Conservation (phyloP, 2,329 filamentous ascomycete genomes). For the Samsoniella hepiali region DNA sequence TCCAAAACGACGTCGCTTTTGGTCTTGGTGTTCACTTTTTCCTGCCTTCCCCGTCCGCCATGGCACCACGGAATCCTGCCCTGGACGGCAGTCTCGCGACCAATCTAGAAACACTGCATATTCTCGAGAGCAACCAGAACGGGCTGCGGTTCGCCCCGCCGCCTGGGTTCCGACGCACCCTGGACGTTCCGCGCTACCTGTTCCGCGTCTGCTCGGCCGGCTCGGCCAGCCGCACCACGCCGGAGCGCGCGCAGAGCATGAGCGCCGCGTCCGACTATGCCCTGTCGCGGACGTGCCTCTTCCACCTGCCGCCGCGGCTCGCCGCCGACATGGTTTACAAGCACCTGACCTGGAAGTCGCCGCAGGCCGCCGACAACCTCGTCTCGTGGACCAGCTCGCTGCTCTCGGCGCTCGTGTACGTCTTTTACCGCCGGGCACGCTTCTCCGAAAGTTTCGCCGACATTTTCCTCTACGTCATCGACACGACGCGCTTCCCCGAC, state of each 20-base stretch:
- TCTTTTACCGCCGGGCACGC: slow-evolving; percentile 6
- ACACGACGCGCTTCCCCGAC: neutral
- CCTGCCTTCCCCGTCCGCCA: neutral
- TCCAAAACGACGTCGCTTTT: too few species aligned
- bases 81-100: neutral
- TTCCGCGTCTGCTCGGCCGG: slow-evolving; percentile 11
- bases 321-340: slow-evolving; percentile 14
- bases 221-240: neutral
- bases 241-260: neutral
- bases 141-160: neutral
- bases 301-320: neutral
- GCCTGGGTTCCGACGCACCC: neutral
- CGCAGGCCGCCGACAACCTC: slow-evolving; percentile 11
- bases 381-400: slow-evolving; percentile 18
- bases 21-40: too few species aligned
- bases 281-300: slow-evolving; percentile 7
- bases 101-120: neutral
- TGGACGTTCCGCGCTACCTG: slow-evolving; percentile 7
- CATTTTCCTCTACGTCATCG: slow-evolving; percentile 5
- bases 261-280: neutral
- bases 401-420: slow-evolving; percentile 15
- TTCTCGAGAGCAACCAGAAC: neutral
- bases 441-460: neutral
- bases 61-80: neutral
- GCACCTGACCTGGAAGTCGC: slow-evolving; percentile 1